Evolutionary conservation across 2,329 filamentous ascomycete species (phyloP).

Genomic region (Dothistroma pini): DNA sequence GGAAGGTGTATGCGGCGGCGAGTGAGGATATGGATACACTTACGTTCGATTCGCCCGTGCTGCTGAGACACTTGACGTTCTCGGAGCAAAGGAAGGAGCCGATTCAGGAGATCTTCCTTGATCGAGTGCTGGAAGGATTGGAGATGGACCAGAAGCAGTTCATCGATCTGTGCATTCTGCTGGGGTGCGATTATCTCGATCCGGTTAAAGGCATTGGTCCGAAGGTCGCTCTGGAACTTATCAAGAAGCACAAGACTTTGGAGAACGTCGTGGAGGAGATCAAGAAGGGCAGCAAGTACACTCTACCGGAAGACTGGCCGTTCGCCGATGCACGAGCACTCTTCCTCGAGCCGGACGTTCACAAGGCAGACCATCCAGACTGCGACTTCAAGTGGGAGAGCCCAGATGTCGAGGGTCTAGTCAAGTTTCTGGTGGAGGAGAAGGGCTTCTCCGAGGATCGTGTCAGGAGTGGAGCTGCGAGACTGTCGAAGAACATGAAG

Average conservation of each 20-base stretch:
- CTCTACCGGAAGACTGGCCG: slow-evolving; percentile 93
- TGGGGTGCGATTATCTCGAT: slow-evolving; percentile 97
- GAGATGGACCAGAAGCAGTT: slow-evolving; percentile 88
- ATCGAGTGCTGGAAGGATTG: slow-evolving; percentile 80
- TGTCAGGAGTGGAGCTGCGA: slow-evolving; percentile 72
- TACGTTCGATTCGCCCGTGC: slow-evolving; percentile 88
- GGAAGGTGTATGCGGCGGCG: slow-evolving; percentile 94
- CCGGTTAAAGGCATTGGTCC: slow-evolving; percentile 94
- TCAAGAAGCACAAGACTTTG: slow-evolving; percentile 83
- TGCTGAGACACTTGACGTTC: slow-evolving; percentile 90
- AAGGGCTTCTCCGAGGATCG: slow-evolving; percentile 98
- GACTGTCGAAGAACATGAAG: slow-evolving; percentile 87
- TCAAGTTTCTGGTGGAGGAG: slow-evolving; percentile 85
- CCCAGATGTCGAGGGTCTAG: slow-evolving; percentile 83
- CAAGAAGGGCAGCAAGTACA: slow-evolving; percentile 73
- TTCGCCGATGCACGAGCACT: slow-evolving; percentile 86
- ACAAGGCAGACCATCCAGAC: slow-evolving; percentile 72
- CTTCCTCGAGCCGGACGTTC: slow-evolving; percentile 89
- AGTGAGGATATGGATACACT: slow-evolving; percentile 99
- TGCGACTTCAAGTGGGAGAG: slow-evolving; percentile 99
- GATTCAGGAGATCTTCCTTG: slow-evolving; percentile 89
- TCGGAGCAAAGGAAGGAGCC: slow-evolving; percentile 97
- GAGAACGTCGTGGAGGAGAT: slow-evolving; percentile 83
- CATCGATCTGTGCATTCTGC: slow-evolving; percentile 93
- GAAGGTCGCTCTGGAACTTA: slow-evolving; percentile 85